Evolutionary conservation across 306 rosid genomes (phyloP), one percentile per base, ranked within the genome.

Genomic region (Malus fusca): DNA sequence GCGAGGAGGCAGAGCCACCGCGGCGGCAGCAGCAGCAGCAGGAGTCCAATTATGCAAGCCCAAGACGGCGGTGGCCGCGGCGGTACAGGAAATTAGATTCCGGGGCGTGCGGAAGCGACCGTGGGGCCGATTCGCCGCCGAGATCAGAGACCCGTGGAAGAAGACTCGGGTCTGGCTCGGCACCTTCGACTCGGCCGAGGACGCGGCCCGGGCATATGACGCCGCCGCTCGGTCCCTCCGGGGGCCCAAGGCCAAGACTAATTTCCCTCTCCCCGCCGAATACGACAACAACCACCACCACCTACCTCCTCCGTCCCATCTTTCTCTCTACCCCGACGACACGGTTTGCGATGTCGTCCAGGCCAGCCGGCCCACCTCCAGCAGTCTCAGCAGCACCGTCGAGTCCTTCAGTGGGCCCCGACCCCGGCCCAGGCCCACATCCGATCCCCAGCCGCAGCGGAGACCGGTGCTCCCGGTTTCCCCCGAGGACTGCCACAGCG

Each of bases 91-190:
- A 69, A 80, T 84, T 72, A 82, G 92, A 35, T 93, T 81, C 84
- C 84, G 97, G 71, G 98, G 98, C 31, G 97, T 93, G 0, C 72
- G 98, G 66, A 93, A 93, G 90, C 90, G 98, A 0, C 98, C 97
- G 2, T 90, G 97, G 97, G 98, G 98, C 2, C 79, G 97, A 76
- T 93, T 83, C 86, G 98, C 96, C 0, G 98, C 98, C 6, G 98
- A 93, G 87, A 93, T 93, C 67, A 74, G 98, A 77, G 97, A 93
- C 88, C 97, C 98, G 3, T 90, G 87, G 93, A 93, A 85, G 78
- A 93, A 90, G 65, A 82, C 88, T 1, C 92, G 97, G 26, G 97
- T 91, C 4, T 93, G 98, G 98, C 90, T 93, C 12, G 98, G 98
- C 4, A 93, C 97, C 14, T 93, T 86, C 68, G 97, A 88, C 35